phyloP scores from a whole-genome alignment of 257 asterid species.

The Petunia axillaris region DNA sequence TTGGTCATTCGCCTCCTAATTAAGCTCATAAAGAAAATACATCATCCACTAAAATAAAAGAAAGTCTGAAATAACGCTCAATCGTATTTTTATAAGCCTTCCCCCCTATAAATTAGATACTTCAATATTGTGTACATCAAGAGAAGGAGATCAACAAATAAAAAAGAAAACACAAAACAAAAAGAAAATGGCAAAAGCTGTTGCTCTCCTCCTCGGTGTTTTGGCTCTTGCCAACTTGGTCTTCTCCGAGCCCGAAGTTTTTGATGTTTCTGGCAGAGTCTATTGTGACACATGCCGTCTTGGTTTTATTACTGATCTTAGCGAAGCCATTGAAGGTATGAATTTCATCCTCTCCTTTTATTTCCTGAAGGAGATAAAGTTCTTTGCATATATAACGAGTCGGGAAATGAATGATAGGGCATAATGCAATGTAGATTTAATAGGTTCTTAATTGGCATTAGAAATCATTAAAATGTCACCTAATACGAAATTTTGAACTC shows the following conservation, averaged over 20 bases:
- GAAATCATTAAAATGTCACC: too few species aligned
- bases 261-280: conserved; percentile 37
- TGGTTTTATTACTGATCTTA: conserved; percentile 36
- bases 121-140: conserved; percentile 7
- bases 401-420: too few species aligned
- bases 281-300: conserved; percentile 53
- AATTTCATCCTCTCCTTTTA: neutral
- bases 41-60: neutral
- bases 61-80: neutral
- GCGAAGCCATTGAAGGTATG: conserved; percentile 29
- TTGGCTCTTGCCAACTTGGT: conserved; percentile 35
- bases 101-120: neutral
- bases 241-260: conserved; percentile 12
- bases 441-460: too few species aligned
- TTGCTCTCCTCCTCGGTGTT: conserved; percentile 31
- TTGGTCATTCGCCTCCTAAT: neutral
- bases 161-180: neutral
- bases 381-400: too few species aligned
- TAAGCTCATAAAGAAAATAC: neutral
- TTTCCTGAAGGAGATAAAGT: neutral
- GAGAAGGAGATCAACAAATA: neutral
- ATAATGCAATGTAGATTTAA: too few species aligned
- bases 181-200: conserved; percentile 39
- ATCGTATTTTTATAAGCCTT: neutral
- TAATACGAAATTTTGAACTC: too few species aligned